A percentile compares a stretch with the other conserved stretches of the same genome.
Evolutionary conservation across 164 flowering plant genomes (phyloP).

Genomic region (Sextonia rubra): DNA sequence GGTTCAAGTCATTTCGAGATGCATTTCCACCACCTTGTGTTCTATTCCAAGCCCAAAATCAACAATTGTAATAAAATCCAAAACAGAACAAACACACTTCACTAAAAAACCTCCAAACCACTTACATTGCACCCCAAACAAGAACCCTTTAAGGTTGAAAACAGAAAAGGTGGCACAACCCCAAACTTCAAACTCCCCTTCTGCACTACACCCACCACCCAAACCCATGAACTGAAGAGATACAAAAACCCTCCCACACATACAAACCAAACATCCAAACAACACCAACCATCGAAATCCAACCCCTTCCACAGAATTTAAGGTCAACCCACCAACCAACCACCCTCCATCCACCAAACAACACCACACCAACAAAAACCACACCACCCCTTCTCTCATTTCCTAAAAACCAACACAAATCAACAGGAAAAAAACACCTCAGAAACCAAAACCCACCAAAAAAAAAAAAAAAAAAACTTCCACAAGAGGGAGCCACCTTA

Average conservation of each 20-base stretch:
- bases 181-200: neutral
- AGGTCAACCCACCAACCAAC: neutral
- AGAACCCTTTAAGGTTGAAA: too few species aligned
- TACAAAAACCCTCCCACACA: neutral
- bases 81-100: neutral
- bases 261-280: neutral
- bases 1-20: neutral
- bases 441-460: neutral
- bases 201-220: neutral
- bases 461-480: too few species aligned
- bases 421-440: neutral
- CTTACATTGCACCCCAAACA: neutral
- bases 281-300: too few species aligned
- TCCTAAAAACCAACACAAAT: neutral
- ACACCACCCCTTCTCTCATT: neutral
- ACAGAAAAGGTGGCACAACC: neutral
- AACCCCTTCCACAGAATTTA: neutral
- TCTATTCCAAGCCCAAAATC: neutral
- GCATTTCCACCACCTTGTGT: neutral
- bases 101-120: neutral
- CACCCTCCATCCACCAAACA: neutral
- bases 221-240: neutral
- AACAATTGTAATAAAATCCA: neutral
- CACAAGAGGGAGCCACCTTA: neutral
- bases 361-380: neutral